Evolutionary conservation across 257 asterid genomes (phyloP).

Genomic region (Rauvolfia tetraphylla): DNA sequence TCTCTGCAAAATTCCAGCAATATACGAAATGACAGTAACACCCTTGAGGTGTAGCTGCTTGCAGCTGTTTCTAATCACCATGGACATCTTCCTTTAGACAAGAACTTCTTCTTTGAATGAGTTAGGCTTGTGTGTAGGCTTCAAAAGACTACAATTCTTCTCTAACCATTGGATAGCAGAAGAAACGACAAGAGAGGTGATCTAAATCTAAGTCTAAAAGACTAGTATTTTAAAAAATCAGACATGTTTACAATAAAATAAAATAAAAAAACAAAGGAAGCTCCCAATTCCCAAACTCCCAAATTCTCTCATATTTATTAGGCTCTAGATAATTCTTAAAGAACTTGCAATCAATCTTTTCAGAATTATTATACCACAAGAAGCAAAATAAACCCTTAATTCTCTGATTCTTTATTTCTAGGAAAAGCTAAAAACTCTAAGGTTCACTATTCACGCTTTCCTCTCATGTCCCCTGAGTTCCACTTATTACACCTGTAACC

Average conservation of each 20-base stretch:
- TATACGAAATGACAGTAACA: too few relatives aligned
- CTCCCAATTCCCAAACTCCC: background rate
- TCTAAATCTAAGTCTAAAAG: background rate
- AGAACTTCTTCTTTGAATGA: too few relatives aligned
- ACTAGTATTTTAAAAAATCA: background rate
- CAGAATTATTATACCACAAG: background rate
- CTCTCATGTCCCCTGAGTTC: background rate
- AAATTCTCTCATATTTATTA: background rate
- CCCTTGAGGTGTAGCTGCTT: too few relatives aligned
- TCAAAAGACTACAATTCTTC: too few relatives aligned
- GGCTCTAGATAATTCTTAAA: background rate
- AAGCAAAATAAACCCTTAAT: background rate
- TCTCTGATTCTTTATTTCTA: background rate
- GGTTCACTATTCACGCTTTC: background rate
- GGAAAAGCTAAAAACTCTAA: background rate
- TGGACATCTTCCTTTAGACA: too few relatives aligned
- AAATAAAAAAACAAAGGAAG: background rate
- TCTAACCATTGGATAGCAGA: too few relatives aligned
- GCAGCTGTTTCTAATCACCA: too few relatives aligned
- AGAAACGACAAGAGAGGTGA: too few relatives aligned
- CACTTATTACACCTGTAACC: background rate
- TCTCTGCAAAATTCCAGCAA: too few relatives aligned
- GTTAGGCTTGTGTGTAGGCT: too few relatives aligned
- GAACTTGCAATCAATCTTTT: background rate
- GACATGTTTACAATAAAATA: background rate